Evolutionary conservation across 495 filamentous ascomycete genomes (phyloP).

Genomic region (Cercophora samala): DNA sequence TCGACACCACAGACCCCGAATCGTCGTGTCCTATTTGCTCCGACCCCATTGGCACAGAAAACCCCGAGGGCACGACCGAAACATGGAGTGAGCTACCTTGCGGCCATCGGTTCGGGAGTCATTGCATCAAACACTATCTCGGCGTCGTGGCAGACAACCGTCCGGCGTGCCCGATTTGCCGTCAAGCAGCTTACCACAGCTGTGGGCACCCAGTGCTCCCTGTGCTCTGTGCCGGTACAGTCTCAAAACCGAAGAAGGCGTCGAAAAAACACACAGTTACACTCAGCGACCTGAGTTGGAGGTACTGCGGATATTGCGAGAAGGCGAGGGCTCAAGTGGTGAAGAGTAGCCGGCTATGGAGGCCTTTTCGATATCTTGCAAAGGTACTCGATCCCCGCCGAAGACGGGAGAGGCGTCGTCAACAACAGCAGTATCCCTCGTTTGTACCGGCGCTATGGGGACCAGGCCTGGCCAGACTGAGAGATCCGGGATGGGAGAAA

Average conservation of each 20-base stretch:
- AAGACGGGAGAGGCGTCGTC: background rate
- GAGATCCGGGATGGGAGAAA: conserved; percentile 30
- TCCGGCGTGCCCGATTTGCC: conserved; percentile 42
- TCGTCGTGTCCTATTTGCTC: conserved; percentile 45
- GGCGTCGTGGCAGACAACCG: conserved; percentile 34
- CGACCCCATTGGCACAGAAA: conserved; percentile 36
- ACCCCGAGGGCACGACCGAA: conserved; percentile 40
- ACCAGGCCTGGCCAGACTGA: conserved; percentile 11
- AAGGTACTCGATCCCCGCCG: background rate
- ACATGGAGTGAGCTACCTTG: conserved; percentile 44
- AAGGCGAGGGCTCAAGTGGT: conserved; percentile 6
- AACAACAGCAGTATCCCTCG: background rate
- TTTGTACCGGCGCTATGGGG: background rate
- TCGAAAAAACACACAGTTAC: background rate
- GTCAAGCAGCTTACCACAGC: conserved; percentile 34
- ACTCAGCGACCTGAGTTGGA: background rate
- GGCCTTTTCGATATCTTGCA: background rate
- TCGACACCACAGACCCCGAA: conserved; percentile 25
- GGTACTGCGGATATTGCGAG: background rate
- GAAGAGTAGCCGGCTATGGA: conserved; percentile 23
- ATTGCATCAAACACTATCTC: conserved; percentile 48
- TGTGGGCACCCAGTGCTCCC: conserved; percentile 44
- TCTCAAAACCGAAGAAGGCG: conserved; percentile 2
- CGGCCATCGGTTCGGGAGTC: conserved; percentile 44
- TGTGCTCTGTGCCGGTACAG: conserved; percentile 13